Base-by-base conservation (phyloP, 257 asterid species). In the Lycium barbarum region DNA sequence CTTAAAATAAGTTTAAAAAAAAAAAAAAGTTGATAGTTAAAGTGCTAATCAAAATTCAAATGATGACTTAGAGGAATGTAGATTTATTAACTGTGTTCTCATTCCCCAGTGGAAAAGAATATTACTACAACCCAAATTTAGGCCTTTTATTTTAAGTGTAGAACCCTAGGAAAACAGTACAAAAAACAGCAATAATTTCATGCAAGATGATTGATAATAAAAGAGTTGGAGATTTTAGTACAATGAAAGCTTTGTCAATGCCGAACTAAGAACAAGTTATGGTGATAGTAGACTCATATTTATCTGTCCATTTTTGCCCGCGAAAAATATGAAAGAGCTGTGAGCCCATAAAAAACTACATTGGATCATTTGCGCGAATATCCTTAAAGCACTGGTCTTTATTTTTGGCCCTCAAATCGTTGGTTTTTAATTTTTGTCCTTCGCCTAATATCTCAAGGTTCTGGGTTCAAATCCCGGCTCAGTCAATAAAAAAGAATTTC, bases 31-130 rank as follows among this genome's bases (percentile, higher is more conserved):
- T 70, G 79, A 70, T 54, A 70, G 79, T 40, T 40, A 7, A 71
- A 71, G 45, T 71, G 79, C 53, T 71, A 40, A 71, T 9, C 15
- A 71, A 71, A 71, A 71, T 40, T 49, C 33, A 71, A 71, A 71
- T 9, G 55, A 71, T 18, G 53, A 70, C 8, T 70, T 38, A 70
- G 12, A 70, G 33, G 18, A 68, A 38, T 33, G 43, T 12, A 65
- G 26, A 65, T 65, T 26, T 66, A 66, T 33, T 45, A 66, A 66
- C 45, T 6, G 9, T 13, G 11, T 33, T 33, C 6, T 67, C 49
- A 36, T 1, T 10, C 76, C 5, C 49, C 20, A 13, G 2, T 2
- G 20, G 47, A 14, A 36, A 62, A 35, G 6, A 6, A 15, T 36
- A 67, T 43, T 36, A 36, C 20, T 35, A 40, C 26, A 15, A 14